Evolutionary conservation across 352 stramenopile genomes (phyloP).

Genomic region (Globisporangium rhizosaccharum): DNA sequence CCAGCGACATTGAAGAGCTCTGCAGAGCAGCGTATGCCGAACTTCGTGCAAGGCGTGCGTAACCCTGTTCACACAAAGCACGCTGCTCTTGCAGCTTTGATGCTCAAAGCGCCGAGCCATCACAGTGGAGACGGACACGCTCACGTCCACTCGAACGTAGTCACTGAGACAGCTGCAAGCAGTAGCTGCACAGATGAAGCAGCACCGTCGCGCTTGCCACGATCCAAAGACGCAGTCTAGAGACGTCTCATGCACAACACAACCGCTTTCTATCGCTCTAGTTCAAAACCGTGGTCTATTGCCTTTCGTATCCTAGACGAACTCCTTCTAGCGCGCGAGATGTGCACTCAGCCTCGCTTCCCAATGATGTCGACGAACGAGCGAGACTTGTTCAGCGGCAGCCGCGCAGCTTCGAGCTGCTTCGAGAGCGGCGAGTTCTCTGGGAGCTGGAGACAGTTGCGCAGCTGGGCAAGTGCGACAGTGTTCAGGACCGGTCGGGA

Average conservation of each 20-base stretch:
- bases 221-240: neutral
- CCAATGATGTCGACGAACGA: constrained; percentile 46
- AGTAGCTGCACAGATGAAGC: neutral
- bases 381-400: constrained; percentile 19
- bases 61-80: constrained; percentile 32
- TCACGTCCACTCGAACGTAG: neutral
- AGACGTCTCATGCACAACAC: neutral
- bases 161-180: neutral
- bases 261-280: neutral
- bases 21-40: constrained; percentile 35
- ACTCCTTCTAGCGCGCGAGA: neutral
- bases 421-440: constrained; percentile 50
- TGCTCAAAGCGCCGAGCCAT: neutral
- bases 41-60: constrained; percentile 42
- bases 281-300: constrained; percentile 7
- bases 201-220: neutral
- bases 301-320: neutral
- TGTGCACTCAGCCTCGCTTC: constrained; percentile 4
- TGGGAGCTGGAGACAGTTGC: constrained; percentile 42
- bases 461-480: constrained; percentile 38
- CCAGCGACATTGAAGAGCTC: constrained; percentile 1
- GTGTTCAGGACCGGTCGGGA: constrained; percentile 29
- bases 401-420: constrained; percentile 30
- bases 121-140: neutral
- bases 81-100: constrained; percentile 2